Conservation (phyloP, 495 filamentous ascomycete genomes). For the Staphylotrichum longicolle region DNA sequence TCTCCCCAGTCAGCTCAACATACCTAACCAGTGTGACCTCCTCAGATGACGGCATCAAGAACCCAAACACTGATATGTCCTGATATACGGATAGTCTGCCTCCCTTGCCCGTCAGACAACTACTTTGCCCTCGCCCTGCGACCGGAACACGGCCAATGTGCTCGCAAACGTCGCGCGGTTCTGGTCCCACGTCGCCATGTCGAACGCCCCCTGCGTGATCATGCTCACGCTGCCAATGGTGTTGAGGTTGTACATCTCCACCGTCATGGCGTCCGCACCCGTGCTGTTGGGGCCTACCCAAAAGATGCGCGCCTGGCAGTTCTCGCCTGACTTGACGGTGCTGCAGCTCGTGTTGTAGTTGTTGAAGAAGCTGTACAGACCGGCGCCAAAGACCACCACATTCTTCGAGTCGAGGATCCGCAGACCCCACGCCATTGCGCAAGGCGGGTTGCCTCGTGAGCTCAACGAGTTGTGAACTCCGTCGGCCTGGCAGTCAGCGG, state of each 20-base stretch:
- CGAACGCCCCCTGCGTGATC: conserved; percentile 26
- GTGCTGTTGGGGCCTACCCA: conserved; percentile 16
- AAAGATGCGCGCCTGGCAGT: conserved; percentile 77
- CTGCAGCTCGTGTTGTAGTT: conserved; percentile 81
- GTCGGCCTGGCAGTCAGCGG: conserved; percentile 33
- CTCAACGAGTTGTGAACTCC: conserved; percentile 37
- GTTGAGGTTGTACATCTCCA: conserved; percentile 34
- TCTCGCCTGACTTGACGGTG: conserved; percentile 53
- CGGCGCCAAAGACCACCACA: conserved; percentile 68
- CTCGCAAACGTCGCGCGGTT: conserved; percentile 33
- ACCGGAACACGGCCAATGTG: conserved; percentile 29
- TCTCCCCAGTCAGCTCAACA: too few relatives aligned
- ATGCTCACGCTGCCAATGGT: conserved; percentile 38
- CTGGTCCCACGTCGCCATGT: conserved; percentile 32
- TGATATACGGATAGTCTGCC: not conserved
- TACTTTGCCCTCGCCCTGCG: not conserved
- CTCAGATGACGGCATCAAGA: too few relatives aligned
- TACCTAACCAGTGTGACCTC: too few relatives aligned
- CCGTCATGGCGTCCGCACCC: conserved; percentile 2
- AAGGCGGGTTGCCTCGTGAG: conserved; percentile 37
- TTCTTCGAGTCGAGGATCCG: conserved; percentile 65
- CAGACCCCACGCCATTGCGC: conserved; percentile 69
- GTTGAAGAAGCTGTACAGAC: conserved; percentile 81
- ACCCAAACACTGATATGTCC: not conserved
- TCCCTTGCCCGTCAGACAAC: not conserved